These are phyloP conservation scores for Flaveria trinervia DNA, from an alignment of 129 eudicot genomes.

Conservation along the genomic window DNA sequence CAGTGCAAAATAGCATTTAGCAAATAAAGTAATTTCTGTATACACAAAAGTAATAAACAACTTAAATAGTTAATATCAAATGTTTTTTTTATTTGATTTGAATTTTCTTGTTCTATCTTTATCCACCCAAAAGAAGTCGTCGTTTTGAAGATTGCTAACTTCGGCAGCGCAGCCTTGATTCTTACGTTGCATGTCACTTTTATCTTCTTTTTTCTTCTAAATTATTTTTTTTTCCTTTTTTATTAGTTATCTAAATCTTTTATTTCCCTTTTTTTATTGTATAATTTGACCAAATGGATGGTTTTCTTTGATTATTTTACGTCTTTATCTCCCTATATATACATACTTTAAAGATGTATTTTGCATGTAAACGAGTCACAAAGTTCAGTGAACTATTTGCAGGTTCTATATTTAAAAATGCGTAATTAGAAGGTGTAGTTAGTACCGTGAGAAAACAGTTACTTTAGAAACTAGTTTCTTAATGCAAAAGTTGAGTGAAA, in stretches of 20 bases:
- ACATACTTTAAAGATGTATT: too few relatives aligned
- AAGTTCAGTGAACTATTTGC: too few relatives aligned
- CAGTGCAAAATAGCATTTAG: neutral
- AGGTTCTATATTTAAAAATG: too few relatives aligned
- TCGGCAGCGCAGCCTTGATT: neutral
- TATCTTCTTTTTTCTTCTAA: too few relatives aligned
- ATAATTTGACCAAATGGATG: neutral
- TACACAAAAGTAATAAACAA: neutral
- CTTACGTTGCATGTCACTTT: neutral
- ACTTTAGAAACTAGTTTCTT: too few relatives aligned
- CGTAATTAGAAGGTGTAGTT: too few relatives aligned
- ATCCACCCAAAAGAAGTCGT: neutral
- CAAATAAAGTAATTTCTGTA: neutral
- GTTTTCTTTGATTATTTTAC: neutral
- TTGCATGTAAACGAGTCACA: too few relatives aligned
- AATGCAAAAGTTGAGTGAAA: too few relatives aligned
- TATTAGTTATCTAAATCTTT: too few relatives aligned
- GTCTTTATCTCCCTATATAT: neutral
- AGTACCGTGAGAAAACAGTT: too few relatives aligned
- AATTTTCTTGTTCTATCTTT: neutral
- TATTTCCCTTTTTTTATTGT: too few relatives aligned
- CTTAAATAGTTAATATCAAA: neutral
- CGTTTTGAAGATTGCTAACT: neutral
- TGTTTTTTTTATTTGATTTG: neutral
- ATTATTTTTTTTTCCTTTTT: too few relatives aligned